phyloP scores from a whole-genome alignment of 1,284 basidiomycete species.

The Vanrija pseudolonga region DNA sequence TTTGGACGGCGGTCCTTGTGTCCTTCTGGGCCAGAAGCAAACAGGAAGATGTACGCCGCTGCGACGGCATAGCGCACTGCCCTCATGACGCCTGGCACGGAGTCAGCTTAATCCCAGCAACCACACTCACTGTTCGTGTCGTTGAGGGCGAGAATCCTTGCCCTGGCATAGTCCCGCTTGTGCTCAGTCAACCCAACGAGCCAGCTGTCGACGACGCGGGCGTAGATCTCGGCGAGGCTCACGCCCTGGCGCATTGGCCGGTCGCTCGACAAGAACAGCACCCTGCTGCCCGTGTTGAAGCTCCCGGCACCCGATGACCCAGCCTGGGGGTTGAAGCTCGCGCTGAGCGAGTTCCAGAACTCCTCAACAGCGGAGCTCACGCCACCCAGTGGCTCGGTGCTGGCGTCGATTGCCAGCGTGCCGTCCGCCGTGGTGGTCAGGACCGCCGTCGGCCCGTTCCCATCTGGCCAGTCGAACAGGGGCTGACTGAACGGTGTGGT shows the following conservation, averaged over 20 bases:
- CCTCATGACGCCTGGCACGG: constrained; percentile 19
- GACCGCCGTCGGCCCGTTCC: constrained; percentile 9
- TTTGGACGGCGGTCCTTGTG: constrained; percentile 14
- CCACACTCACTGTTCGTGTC: constrained; percentile 20
- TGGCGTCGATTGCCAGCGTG: constrained; percentile 12
- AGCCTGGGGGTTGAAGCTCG: background rate
- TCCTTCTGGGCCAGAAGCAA: constrained; percentile 12
- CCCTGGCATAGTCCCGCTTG: constrained; percentile 23
- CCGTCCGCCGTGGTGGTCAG: constrained; percentile 17
- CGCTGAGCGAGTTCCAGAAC: constrained; percentile 19
- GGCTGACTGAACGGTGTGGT: background rate
- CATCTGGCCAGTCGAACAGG: constrained; percentile 5
- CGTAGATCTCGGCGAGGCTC: constrained; percentile 29
- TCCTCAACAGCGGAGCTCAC: constrained; percentile 5
- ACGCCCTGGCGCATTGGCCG: constrained; percentile 27
- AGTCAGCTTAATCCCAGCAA: background rate
- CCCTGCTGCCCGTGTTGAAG: constrained; percentile 9
- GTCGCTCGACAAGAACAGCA: constrained; percentile 18
- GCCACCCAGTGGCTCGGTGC: constrained; percentile 5
- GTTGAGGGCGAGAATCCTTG: constrained; percentile 25
- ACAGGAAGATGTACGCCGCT: constrained; percentile 30
- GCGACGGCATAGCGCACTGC: constrained; percentile 29
- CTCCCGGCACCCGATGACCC: background rate
- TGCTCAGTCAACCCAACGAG: constrained; percentile 26
- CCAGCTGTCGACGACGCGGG: constrained; percentile 31